Evolutionary conservation across 306 rosid species (phyloP).

Genomic region (Calophaca sinica): DNA sequence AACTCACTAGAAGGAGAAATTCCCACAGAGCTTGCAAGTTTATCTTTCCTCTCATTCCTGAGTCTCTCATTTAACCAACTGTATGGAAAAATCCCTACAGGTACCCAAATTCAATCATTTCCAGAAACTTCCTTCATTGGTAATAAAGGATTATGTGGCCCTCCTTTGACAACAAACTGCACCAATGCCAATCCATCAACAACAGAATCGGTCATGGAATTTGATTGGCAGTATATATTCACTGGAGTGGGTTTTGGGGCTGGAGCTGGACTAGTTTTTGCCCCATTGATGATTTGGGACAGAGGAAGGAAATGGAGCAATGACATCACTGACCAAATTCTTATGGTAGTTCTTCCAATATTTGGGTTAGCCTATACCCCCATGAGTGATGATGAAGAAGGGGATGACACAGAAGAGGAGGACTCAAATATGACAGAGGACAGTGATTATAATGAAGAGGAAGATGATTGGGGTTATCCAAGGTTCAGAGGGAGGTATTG

Average conservation of each 20-base stretch:
- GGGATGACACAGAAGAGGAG: slow-evolving; percentile 48
- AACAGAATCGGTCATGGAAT: slow-evolving; percentile 11
- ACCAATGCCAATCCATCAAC: neutral
- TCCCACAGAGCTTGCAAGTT: slow-evolving; percentile 42
- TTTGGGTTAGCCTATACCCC: slow-evolving; percentile 63
- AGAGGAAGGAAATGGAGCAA: slow-evolving; percentile 76
- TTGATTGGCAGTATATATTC: slow-evolving; percentile 73
- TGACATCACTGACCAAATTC: slow-evolving; percentile 56
- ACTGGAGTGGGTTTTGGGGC: slow-evolving; percentile 84
- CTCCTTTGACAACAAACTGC: slow-evolving; percentile 44
- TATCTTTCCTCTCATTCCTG: slow-evolving; percentile 52
- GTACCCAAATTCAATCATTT: slow-evolving; percentile 54
- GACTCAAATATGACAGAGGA: slow-evolving; percentile 40
- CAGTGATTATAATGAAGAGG: slow-evolving; percentile 44
- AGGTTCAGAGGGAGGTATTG: slow-evolving; percentile 65
- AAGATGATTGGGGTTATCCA: slow-evolving; percentile 44
- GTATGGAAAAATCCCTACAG: slow-evolving; percentile 49
- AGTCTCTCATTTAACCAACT: slow-evolving; percentile 54
- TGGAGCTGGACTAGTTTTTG: slow-evolving; percentile 75
- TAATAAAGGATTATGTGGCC: slow-evolving; percentile 53
- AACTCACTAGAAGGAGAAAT: slow-evolving; percentile 54
- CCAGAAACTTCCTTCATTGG: slow-evolving; percentile 29
- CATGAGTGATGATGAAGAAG: slow-evolving; percentile 51
- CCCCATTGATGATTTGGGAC: slow-evolving; percentile 66
- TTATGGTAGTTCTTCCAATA: slow-evolving; percentile 64